Evolutionary conservation across 2,329 filamentous ascomycete species (phyloP), one percentile per base, ranked within the genome.

Genomic region (Botrytis fragariae): DNA sequence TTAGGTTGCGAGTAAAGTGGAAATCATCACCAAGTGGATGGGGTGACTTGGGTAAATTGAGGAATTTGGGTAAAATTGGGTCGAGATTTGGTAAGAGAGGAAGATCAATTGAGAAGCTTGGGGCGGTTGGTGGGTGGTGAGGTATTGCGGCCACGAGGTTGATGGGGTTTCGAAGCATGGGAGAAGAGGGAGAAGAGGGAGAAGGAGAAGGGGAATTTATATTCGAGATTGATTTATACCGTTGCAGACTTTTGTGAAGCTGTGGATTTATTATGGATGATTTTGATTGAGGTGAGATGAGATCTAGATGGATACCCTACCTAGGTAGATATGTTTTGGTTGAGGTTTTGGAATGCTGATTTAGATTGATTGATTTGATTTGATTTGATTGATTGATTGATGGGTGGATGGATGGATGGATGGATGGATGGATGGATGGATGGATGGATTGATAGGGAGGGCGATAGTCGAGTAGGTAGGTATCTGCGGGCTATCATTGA

Each of bases 91-190:
- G 25, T 44, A 63, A 63, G 25, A 20, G 37, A 25, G 25, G 44
- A 37, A 37, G 63, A 67, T 67, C 44, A 25, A 35, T 51, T n/a
- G 48, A n/a, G 44, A 37, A 48, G 63, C 63, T 67, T 67, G 63
- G 63, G 63, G 63, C 63, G 35, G 35, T n/a, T 39, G 32, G 63
- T 67, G 63, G 44, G 22, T 22, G 44, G 25, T 39, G 44, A 29
- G 22, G 18, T 10, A 3, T 51, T 51, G 63, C 63, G 45, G 63
- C 63, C 63, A 67, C 64, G 64, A 67, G 64, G 64, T 20, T 39
- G 59, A 54, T 39, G 35, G 35, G 59, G 32, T 25, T 29, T n/a
- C 25, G 59, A 39, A 61, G 59, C 22, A 35, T n/a, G 32, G 35
- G n/a, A 6, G 25, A 14, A 51, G 45, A 14, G n/a, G 7, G 6